Conservation (phyloP, 768 basidiomycete species). For the Xerocomus potaroensis region DNA sequence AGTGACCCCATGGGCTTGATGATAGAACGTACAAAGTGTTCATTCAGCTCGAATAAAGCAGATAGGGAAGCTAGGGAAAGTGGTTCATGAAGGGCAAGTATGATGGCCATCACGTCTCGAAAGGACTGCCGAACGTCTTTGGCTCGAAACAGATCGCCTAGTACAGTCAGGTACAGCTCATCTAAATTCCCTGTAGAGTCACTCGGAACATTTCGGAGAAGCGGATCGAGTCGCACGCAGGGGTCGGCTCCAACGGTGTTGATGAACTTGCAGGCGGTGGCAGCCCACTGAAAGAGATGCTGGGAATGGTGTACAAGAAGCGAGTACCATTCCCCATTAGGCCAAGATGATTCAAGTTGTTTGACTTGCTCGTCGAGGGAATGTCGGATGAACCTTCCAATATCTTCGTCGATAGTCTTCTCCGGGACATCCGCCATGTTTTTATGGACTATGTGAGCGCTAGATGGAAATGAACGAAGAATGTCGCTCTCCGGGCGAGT, state of each 20-base stretch:
- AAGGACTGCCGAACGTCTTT: background rate
- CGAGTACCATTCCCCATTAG: background rate
- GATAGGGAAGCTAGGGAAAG: background rate
- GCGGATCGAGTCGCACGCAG: background rate
- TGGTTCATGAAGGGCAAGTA: background rate
- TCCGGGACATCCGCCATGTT: background rate
- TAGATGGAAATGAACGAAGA: background rate
- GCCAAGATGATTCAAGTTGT: background rate
- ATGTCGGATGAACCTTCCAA: background rate
- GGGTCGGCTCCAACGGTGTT: background rate
- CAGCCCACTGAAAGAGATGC: background rate
- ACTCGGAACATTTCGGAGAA: background rate
- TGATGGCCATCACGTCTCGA: background rate
- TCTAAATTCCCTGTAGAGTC: background rate
- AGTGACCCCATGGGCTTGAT: background rate
- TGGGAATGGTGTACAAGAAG: background rate
- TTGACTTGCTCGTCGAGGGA: background rate
- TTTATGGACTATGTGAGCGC: background rate
- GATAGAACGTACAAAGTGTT: background rate
- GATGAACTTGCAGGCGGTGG: background rate
- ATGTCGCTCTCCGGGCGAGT: background rate
- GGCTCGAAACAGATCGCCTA: background rate
- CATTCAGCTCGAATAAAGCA: background rate
- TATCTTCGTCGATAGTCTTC: background rate
- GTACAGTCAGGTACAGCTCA: background rate